Evolutionary conservation across 2,329 filamentous ascomycete genomes (phyloP), one percentile per base, ranked within the genome.

Genomic region (Colletotrichum sp.): DNA sequence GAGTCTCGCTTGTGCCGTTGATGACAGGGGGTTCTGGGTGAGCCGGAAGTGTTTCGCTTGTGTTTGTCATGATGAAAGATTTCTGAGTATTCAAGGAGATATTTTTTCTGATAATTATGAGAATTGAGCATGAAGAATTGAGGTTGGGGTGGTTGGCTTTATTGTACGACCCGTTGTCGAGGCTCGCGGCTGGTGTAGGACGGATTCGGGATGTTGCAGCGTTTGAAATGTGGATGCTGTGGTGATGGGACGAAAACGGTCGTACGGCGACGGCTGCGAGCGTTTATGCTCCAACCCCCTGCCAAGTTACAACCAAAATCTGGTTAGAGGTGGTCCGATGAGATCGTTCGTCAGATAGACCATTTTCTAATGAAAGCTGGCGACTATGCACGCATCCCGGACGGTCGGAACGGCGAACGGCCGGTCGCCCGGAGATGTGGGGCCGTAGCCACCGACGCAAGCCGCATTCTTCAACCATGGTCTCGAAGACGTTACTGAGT

Each of bases 141-240:
- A 9, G 18, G n/a, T 16, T 36, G 21, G 34, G 68, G 68, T 70
- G 68, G 68, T 36, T 52, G 57, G 57, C 12, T 32, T 24, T 30
- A 24, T 16, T 52, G 57, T 70, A 70, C 15, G 3, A 70, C 68
- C 28, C 18, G 13, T 32, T 12, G 18, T 69, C 21, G 68, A 49
- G 57, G 68, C 16, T 62, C 49, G 57, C 36, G 68, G 68, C 24
- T 70, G 57, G 68, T 26, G 68, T 70, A 34, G 68, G 68, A 70
- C 68, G 68, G 36, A 63, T 70, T 62, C 68, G 68, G 68, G 68
- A 24, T 28, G 67, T 26, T 69, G 55, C 67, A 44, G 55, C 36
- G 57, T 24, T 18, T 49, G 57, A 36, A 70, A 44, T 63, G 68
- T 63, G 68, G 57, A 62, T 70, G 57, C 34, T 49, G 34, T n/a